Conservation (phyloP, 1,284 basidiomycete genomes). For the Heliocybe sulcata region DNA sequence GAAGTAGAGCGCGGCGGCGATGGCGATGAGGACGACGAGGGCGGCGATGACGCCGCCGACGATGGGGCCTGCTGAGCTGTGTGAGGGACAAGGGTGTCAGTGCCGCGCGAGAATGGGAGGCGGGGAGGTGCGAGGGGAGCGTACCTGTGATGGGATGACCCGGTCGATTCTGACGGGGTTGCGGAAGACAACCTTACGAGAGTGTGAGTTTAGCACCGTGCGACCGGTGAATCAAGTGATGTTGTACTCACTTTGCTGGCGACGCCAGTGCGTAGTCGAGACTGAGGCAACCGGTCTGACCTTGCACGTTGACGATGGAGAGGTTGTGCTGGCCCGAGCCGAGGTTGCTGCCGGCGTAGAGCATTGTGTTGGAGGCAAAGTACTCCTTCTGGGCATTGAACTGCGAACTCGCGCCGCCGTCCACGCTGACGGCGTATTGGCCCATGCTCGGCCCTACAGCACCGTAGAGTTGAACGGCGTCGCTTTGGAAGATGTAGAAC, state of each 20-base stretch:
- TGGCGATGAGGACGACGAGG: neutral
- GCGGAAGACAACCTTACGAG: neutral
- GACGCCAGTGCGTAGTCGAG: neutral
- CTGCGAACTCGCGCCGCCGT: conserved; percentile 18
- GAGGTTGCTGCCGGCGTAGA: conserved; percentile 29
- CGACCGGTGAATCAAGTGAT: too few species aligned
- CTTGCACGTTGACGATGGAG: neutral
- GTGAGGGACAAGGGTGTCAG: neutral
- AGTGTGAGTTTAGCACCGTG: neutral
- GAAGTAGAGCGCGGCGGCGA: neutral
- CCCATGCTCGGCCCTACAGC: conserved; percentile 28
- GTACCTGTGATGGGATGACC: neutral
- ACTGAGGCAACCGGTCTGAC: neutral
- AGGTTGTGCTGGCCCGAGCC: conserved; percentile 24
- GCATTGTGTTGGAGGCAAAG: conserved; percentile 25
- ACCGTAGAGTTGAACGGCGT: conserved; percentile 30
- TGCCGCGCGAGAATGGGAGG: neutral
- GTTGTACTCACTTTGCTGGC: neutral
- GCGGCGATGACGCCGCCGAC: neutral
- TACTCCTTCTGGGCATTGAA: conserved; percentile 23
- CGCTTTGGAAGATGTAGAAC: conserved; percentile 19
- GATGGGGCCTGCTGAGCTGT: neutral
- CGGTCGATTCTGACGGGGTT: neutral
- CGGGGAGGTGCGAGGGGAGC: too few species aligned
- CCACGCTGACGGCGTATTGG: conserved; percentile 27